Evolutionary conservation across 2,329 filamentous ascomycete species (phyloP).

Genomic region (Neonectria neomacrospora): DNA sequence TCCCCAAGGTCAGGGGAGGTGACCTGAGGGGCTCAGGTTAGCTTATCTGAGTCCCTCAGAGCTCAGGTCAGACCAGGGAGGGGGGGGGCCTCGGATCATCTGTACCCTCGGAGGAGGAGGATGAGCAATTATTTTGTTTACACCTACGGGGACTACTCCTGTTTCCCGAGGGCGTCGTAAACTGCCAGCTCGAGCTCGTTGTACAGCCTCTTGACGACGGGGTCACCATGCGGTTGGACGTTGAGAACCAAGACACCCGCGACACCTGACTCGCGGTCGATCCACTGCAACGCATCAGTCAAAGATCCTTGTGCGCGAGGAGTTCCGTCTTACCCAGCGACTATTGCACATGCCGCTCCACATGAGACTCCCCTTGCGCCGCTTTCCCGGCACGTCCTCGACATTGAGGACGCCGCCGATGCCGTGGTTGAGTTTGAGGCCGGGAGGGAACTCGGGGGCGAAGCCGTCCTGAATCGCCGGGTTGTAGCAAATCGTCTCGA

Average conservation of each 20-base stretch:
- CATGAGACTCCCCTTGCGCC: conserved; percentile 55
- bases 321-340: conserved; percentile 52
- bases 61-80: too few relatives aligned
- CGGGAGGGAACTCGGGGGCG: conserved; percentile 51
- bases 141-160: conserved; percentile 3
- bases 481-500: conserved; percentile 38
- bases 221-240: conserved; percentile 53
- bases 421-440: conserved; percentile 50
- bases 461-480: conserved; percentile 41
- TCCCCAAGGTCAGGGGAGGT: too few relatives aligned
- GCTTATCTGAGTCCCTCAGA: too few relatives aligned
- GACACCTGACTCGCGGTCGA: conserved; percentile 53
- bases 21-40: too few relatives aligned
- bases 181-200: conserved; percentile 54
- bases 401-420: conserved; percentile 54
- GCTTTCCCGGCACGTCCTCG: conserved; percentile 53
- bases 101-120: conserved; percentile 17
- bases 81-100: too few relatives aligned
- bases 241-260: conserved; percentile 54
- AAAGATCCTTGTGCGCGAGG: not conserved
- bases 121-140: conserved; percentile 21
- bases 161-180: conserved; percentile 44
- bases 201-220: conserved; percentile 49
- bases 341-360: conserved; percentile 57
- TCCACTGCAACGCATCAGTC: conserved; percentile 45